Conservation (phyloP, 768 basidiomycete genomes). For the Neoboletus magnificus region DNA sequence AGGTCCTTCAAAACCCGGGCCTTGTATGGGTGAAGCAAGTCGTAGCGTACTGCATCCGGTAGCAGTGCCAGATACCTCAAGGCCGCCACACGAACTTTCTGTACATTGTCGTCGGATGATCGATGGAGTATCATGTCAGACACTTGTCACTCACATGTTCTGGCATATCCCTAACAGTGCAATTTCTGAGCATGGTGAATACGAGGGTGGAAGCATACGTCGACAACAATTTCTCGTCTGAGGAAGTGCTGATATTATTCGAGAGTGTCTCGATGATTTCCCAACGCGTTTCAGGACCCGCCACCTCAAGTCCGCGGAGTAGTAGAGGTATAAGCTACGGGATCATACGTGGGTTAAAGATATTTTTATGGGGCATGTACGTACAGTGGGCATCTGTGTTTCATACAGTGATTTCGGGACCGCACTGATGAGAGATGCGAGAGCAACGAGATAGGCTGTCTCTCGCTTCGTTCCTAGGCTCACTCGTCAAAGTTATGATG, state of each 20-base stretch:
- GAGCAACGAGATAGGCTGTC: constrained; percentile 74
- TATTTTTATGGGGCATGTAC: constrained; percentile 12
- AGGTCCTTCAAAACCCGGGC: constrained; percentile 69
- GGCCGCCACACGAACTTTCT: constrained; percentile 78
- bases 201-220: constrained; percentile 73
- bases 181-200: constrained; percentile 65
- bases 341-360: neutral
- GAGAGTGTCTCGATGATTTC: constrained; percentile 80
- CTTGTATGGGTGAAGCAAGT: constrained; percentile 80
- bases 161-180: constrained; percentile 46
- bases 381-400: constrained; percentile 61
- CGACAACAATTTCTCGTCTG: constrained; percentile 51
- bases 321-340: constrained; percentile 86
- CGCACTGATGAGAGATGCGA: constrained; percentile 76
- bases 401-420: constrained; percentile 74
- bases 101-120: constrained; percentile 5
- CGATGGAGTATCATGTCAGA: neutral
- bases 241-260: constrained; percentile 60
- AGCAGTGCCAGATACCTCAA: constrained; percentile 71
- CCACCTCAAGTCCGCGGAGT: constrained; percentile 77
- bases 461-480: constrained; percentile 49
- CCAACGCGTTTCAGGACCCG: constrained; percentile 67
- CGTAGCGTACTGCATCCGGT: constrained; percentile 76
- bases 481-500: neutral
- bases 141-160: constrained; percentile 45